phyloP scores from a whole-genome alignment of 2,329 filamentous ascomycete species.

The Hypoxylon sp. region DNA sequence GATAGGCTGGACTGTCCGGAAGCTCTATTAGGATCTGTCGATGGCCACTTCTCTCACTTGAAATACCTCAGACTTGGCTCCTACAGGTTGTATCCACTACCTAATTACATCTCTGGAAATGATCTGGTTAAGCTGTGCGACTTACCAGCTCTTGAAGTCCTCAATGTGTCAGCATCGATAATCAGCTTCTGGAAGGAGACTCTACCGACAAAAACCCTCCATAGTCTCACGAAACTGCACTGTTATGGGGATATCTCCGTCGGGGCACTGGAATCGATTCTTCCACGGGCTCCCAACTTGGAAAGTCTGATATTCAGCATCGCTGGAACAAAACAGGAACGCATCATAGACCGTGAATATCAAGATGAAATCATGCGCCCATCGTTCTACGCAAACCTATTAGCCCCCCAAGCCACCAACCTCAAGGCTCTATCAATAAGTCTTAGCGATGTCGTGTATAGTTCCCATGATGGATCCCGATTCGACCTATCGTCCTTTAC shows the following conservation, averaged over 20 bases:
- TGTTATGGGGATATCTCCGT: slow-evolving; percentile 1
- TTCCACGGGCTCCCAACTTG: slow-evolving; percentile 17
- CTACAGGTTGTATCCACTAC: no score
- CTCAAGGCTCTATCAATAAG: slow-evolving; percentile 6
- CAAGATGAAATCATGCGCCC: slow-evolving; percentile 5
- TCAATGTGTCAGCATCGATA: neutral
- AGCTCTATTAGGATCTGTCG: slow-evolving; percentile 9
- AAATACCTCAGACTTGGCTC: no score
- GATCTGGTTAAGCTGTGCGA: slow-evolving; percentile 11
- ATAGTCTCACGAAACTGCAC: slow-evolving; percentile 5
- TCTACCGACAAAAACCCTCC: neutral
- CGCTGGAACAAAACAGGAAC: neutral
- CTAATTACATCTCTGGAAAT: slow-evolving; percentile 3
- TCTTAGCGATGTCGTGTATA: neutral
- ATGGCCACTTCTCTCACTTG: slow-evolving; percentile 10
- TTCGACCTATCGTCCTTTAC: slow-evolving; percentile 27
- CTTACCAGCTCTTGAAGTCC: slow-evolving; percentile 21
- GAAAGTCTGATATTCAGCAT: slow-evolving; percentile 5
- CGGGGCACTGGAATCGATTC: slow-evolving; percentile 11
- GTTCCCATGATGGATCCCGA: slow-evolving; percentile 20
- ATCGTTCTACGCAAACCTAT: slow-evolving; percentile 6
- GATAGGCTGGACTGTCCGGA: neutral
- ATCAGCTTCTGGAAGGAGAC: neutral
- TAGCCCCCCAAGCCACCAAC: slow-evolving; percentile 5
- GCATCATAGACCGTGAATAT: neutral